Base-by-base conservation (phyloP, 305 asterid species). In the Fraxinus dipetala region DNA sequence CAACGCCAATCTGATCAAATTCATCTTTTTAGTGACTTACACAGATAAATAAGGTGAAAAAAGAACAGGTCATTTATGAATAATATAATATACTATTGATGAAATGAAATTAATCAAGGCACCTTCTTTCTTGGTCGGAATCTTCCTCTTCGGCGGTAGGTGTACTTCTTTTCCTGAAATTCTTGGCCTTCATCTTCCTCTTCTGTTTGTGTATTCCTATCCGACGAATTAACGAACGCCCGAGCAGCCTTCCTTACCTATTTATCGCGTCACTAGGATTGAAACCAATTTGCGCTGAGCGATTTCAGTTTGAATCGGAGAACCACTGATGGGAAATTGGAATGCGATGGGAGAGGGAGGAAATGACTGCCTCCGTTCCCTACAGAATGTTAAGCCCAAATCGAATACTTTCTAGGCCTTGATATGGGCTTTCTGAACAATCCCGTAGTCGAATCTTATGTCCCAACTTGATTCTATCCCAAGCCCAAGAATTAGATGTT, bases 101-200 rank as follows among this genome's bases (percentile, higher is more conserved):
- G n/a, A 30, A 78, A 30, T 0, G n/a, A 56, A 54, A 70, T 86
- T 76, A 89, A 83, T 36, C 78, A 83, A 77, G 70, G 86, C 85
- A 85, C 89, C 88, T 83, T 83, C 43, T 80, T 77, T 93, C 96
- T 31, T 89, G 87, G 77, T 90, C 93, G 40, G 83, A 79, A 51
- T 85, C 93, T 51, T 87, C 92, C 83, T 90, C 96, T 2, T 78
- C 88, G 43, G 85, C 91, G 5, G 54, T 83, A 2, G 32, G 74
- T 45, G 82, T 24, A 80, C 90, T 91, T 86, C 98, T 86, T 84
- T 92, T 94, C 22, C 98, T 91, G 82, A 92, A 94, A 84, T 93
- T 94, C 90, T 85, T 93, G 26, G 78, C 84, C 90, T 89, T 92
- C 98, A 89, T 92, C 82, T 34, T 75, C 34, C 61, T 8, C 79